Percentiles rank a stretch among this genome's conserved stretches.
Evolutionary conservation across 805 yeast species (phyloP).

Genomic region (Candida chilensis): DNA sequence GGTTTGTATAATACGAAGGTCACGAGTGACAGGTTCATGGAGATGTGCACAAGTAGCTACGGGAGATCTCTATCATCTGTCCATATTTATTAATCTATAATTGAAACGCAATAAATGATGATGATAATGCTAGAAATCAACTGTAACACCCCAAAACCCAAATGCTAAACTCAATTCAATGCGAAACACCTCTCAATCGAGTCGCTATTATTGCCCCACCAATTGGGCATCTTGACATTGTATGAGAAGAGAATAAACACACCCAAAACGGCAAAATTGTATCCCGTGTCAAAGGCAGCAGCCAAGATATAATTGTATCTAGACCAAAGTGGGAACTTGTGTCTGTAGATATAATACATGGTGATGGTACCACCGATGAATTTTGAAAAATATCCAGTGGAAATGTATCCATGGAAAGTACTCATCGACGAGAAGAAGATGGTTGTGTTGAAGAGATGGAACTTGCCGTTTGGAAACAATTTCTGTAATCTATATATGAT

Average conservation of each 20-base stretch:
- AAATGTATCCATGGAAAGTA: slow-evolving; percentile 27
- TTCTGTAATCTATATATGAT: slow-evolving; percentile 7
- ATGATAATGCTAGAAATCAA: too few species aligned
- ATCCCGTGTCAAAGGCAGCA: slow-evolving; percentile 33
- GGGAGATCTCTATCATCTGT: too few species aligned
- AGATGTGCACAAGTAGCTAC: too few species aligned
- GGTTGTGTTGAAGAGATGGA: slow-evolving; percentile 29
- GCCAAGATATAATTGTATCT: slow-evolving; percentile 29
- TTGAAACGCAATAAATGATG: too few species aligned
- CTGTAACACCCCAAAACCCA: too few species aligned
- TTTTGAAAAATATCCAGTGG: slow-evolving; percentile 29
- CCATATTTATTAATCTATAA: too few species aligned
- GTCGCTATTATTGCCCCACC: slow-evolving; percentile 30
- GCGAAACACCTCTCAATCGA: slow-evolving; percentile 32
- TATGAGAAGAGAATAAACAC: slow-evolving; percentile 20
- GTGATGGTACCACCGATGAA: slow-evolving; percentile 29
- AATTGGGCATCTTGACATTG: slow-evolving; percentile 11
- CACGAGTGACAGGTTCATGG: too few species aligned
- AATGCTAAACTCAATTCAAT: too few species aligned
- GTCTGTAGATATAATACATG: slow-evolving; percentile 25
- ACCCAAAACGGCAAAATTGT: slow-evolving; percentile 21
- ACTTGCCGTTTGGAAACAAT: slow-evolving; percentile 7
- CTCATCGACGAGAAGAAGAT: slow-evolving; percentile 30
- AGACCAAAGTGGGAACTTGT: slow-evolving; percentile 23
- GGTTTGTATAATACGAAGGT: too few species aligned